A percentile compares a stretch with the other conserved stretches of the same genome.
Evolutionary conservation across 148 eudicot species (phyloP).

Genomic region (Fagopyrum homotropicum): DNA sequence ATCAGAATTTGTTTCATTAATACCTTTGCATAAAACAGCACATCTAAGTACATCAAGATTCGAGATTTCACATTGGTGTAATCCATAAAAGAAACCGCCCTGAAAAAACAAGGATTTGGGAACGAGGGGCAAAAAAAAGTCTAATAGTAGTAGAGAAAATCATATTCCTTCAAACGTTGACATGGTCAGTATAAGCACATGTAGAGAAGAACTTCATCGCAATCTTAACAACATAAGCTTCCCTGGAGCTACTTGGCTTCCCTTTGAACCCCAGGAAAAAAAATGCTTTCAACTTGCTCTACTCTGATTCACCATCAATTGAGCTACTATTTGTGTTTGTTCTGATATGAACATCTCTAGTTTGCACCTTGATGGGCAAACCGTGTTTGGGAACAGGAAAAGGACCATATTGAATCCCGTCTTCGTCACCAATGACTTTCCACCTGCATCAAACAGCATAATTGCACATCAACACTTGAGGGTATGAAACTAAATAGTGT

Average conservation of each 20-base stretch:
- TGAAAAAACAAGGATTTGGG: neutral
- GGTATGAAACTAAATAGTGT: neutral
- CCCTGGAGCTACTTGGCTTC: constrained; percentile 3
- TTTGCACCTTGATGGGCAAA: constrained; percentile 31
- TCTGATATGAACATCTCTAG: neutral
- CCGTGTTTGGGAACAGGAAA: constrained; percentile 53
- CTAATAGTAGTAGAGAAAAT: neutral
- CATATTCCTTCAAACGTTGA: neutral
- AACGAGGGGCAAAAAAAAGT: neutral
- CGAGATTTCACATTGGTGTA: neutral
- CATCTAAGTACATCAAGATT: neutral
- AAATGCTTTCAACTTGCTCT: neutral
- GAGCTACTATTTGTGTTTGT: neutral
- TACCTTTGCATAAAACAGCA: neutral
- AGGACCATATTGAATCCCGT: constrained; percentile 40
- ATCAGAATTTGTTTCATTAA: neutral
- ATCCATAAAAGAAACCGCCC: neutral
- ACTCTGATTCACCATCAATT: constrained; percentile 1
- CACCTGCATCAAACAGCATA: constrained; percentile 25
- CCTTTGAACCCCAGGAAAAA: neutral
- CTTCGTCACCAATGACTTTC: constrained; percentile 33
- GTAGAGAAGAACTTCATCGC: neutral
- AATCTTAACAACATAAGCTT: neutral
- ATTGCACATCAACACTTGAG: neutral
- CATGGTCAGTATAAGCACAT: constrained; percentile 8